Conservation (phyloP, 192 early-diverging fungal genomes). For the Umbelopsis sp. region DNA sequence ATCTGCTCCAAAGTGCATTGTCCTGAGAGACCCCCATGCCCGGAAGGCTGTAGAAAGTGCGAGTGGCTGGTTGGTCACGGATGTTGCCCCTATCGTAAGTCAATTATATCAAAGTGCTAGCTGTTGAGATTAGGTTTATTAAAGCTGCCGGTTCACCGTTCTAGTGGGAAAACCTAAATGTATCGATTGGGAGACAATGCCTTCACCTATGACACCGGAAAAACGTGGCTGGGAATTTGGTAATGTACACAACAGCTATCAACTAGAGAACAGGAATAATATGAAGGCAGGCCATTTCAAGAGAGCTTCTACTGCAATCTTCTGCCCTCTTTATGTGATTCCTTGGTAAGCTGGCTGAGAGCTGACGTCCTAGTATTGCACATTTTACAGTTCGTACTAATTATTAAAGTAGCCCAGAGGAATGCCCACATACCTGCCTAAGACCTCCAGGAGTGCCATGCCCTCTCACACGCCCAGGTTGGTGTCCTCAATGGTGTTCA, state of each 20-base stretch:
- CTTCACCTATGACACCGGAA: background rate
- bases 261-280: too few species aligned
- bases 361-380: too few species aligned
- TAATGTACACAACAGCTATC: too few species aligned
- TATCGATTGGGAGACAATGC: background rate
- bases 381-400: too few species aligned
- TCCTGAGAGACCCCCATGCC: background rate
- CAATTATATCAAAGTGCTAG: too few species aligned
- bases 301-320: too few species aligned
- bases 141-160: too few species aligned
- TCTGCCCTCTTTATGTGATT: too few species aligned
- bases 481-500: background rate
- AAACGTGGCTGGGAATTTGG: too few species aligned
- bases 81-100: conserved; percentile 3
- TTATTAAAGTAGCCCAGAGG: background rate
- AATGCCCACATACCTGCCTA: background rate
- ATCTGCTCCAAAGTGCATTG: background rate
- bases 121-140: too few species aligned
- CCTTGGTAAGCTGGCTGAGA: too few species aligned
- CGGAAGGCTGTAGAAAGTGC: conserved; percentile 4
- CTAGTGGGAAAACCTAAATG: background rate
- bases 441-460: background rate
- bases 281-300: too few species aligned
- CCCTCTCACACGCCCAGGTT: background rate
- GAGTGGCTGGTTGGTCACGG: background rate